Percentiles rank a stretch among this genome's conserved stretches.
Evolutionary conservation across 805 yeast genomes (phyloP).

Genomic region (Blastobotrys parvus): DNA sequence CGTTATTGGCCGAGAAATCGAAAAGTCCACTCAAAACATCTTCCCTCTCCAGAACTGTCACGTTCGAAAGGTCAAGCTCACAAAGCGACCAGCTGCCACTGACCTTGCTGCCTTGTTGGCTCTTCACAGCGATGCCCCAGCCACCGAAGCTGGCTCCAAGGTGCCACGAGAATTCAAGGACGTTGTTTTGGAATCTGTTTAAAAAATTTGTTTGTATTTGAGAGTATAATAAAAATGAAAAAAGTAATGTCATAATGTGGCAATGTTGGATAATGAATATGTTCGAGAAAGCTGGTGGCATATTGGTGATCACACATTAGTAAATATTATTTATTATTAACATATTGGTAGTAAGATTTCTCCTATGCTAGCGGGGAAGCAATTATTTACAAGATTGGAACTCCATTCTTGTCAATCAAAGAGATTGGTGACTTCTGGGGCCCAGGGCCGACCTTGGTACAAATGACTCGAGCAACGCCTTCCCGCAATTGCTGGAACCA

Average conservation of each 20-base stretch:
- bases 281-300: no score
- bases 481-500: constrained; percentile 45
- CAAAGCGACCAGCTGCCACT: constrained; percentile 98
- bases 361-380: no score
- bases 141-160: constrained; percentile 95
- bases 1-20: constrained; percentile 97
- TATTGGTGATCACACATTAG: no score
- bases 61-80: constrained; percentile 97
- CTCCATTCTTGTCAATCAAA: constrained; percentile 9
- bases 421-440: constrained; percentile 41
- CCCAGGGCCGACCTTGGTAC: constrained; percentile 83
- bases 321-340: background rate
- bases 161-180: constrained; percentile 94
- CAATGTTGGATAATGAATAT: no score
- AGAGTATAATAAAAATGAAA: no score
- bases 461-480: constrained; percentile 77
- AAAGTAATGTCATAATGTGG: no score
- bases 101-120: constrained; percentile 94
- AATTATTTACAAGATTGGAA: constrained; percentile 2
- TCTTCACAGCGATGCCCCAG: constrained; percentile 90
- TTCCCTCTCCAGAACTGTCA: constrained; percentile 98
- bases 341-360: no score
- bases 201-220: constrained; percentile 36
- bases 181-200: constrained; percentile 95
- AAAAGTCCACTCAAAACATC: constrained; percentile 89